phyloP scores from a whole-genome alignment of 2,329 filamentous ascomycete species.

The Fusarium pininemorale region DNA sequence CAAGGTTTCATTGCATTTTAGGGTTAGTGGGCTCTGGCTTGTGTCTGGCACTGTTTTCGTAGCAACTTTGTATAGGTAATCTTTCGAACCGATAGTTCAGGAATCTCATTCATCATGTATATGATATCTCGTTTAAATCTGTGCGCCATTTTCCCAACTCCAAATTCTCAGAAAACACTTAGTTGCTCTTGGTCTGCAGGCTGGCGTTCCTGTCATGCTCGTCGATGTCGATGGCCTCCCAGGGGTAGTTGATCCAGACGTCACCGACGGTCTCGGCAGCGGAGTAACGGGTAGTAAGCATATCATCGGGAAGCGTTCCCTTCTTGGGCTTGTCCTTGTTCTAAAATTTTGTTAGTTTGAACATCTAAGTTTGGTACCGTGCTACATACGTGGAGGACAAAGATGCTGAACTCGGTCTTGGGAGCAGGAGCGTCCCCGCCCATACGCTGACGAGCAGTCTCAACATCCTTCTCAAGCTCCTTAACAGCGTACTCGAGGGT shows the following conservation, averaged over 20 bases:
- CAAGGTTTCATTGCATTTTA: neutral
- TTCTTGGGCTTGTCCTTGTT: conserved; percentile 99
- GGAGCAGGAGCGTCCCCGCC: conserved; percentile 63
- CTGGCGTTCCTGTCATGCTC: conserved; percentile 82
- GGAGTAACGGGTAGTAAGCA: conserved; percentile 80
- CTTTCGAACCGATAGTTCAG: conserved; percentile 12
- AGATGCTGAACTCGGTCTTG: conserved; percentile 91
- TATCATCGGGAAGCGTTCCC: conserved; percentile 80
- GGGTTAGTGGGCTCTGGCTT: neutral
- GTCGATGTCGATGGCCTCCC: conserved; percentile 95
- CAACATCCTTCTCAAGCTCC: conserved; percentile 94
- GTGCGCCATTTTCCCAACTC: conserved; percentile 34
- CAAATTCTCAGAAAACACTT: conserved; percentile 24
- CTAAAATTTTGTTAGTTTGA: conserved; percentile 51
- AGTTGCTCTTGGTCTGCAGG: conserved; percentile 49
- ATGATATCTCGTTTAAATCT: conserved; percentile 19
- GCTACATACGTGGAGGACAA: conserved; percentile 85
- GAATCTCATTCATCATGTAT: conserved; percentile 18
- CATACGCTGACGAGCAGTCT: conserved; percentile 77
- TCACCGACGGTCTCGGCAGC: conserved; percentile 91
- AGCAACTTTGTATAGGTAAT: neutral
- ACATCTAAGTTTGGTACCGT: fast-evolving
- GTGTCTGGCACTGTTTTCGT: neutral
- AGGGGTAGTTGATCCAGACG: conserved; percentile 98
- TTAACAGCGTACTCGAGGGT: conserved; percentile 93